A percentile compares a stretch with the other conserved stretches of the same genome.
These are phyloP conservation scores for Capronia epimyces DNA, from an alignment of 2,329 filamentous ascomycete genomes.

Conservation along the genomic window DNA sequence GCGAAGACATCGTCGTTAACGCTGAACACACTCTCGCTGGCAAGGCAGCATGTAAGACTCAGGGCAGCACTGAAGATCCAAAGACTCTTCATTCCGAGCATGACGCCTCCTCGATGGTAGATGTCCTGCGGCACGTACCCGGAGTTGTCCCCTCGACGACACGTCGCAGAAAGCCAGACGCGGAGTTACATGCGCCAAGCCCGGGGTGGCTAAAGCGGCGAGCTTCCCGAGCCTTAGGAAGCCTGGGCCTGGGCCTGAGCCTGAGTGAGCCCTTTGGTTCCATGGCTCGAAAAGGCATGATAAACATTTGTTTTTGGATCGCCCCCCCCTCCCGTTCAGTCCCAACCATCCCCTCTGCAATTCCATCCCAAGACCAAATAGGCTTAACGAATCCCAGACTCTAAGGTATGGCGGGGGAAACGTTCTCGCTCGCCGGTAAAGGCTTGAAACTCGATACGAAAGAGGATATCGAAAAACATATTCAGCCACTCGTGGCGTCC, in stretches of 20 bases:
- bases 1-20: slow-evolving; percentile 83
- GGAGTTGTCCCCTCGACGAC: background rate
- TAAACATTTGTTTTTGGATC: background rate
- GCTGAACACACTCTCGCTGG: slow-evolving; percentile 63
- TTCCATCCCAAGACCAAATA: background rate
- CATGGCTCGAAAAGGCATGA: background rate
- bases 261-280: too few relatives aligned
- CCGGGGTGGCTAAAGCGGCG: too few relatives aligned
- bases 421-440: slow-evolving; percentile 88
- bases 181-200: too few relatives aligned
- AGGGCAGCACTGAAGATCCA: background rate
- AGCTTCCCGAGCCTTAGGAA: too few relatives aligned
- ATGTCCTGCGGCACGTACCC: too few relatives aligned
- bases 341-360: background rate
- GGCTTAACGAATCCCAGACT: background rate
- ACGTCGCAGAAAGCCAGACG: background rate
- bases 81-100: slow-evolving; percentile 7
- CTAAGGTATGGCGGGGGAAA: slow-evolving; percentile 21
- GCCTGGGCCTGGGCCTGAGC: too few relatives aligned
- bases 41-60: slow-evolving; percentile 26
- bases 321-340: background rate
- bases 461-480: slow-evolving; percentile 77
- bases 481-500: slow-evolving; percentile 66
- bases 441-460: slow-evolving; percentile 87
- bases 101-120: background rate